Base-by-base conservation (phyloP, 148 eudicot genomes). In the Suaeda aralocaspica region DNA sequence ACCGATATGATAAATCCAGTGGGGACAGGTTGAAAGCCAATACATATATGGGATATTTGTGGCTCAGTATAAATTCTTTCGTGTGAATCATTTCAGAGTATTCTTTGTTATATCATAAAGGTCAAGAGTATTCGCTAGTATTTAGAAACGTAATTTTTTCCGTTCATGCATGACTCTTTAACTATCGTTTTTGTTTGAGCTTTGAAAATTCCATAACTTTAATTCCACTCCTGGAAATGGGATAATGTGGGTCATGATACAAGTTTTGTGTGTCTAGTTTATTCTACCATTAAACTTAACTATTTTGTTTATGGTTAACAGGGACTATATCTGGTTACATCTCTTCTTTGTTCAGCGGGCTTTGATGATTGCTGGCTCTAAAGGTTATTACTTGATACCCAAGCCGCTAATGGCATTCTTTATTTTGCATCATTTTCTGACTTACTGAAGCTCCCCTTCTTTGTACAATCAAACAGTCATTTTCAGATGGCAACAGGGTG, bases 241-340 rank as follows among this genome's bases (percentile, higher is more conserved):
- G 64, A 57, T 57, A 30, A 31, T 66, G 25, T 66, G 44, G 25
- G 30, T 66, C 52, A 21, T 66, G 58, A 18, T n/a, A 18, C 14
- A 36, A 57, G 42, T 62, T 41, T 25, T 18, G 30, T 30, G n/a
- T 49, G 46, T 51, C 25, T n/a, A n/a, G n/a, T n/a, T n/a, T n/a
- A n/a, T n/a, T n/a, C n/a, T 0, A 45, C 45, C 30, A 1, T 28
- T 1, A 42, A n/a, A 18, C 18, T 31, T 29, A 66, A 24, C 15
- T 65, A 41, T 22, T 56, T 71, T 29, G 34, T 34, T 52, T 58
- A 55, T 45, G 69, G 19, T 67, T 41, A 59, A 57, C 87, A 95
- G 99, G 99, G 99, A 73, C 42, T 95, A 52, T 95, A 95, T 83
- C 99, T 34, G 99, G 99, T 48, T 95, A 95, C 85, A 66, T 95